Conservation (phyloP, 164 flowering plant species). For the Umbellularia californica region DNA sequence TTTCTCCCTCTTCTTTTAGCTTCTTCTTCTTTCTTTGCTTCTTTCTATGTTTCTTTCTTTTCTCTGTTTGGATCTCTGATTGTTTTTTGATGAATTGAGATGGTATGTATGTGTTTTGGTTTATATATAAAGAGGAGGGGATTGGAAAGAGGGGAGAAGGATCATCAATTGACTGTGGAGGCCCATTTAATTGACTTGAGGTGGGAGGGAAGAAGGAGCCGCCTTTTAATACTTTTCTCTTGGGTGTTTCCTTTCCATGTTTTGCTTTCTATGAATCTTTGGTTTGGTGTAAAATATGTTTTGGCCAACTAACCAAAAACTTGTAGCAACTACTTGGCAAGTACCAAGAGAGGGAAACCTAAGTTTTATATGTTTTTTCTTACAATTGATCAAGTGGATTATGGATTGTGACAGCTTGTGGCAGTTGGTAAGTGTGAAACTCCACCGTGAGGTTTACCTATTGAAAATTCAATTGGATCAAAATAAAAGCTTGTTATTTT, state of each 20-base stretch:
- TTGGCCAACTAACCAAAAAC: too few relatives aligned
- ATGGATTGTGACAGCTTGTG: too few relatives aligned
- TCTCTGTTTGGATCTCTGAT: not conserved
- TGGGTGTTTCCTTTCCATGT: too few relatives aligned
- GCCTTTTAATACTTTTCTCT: not conserved
- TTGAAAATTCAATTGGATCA: too few relatives aligned
- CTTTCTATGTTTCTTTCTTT: not conserved
- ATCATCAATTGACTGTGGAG: not conserved
- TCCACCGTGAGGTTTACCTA: too few relatives aligned
- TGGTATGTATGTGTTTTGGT: too few relatives aligned
- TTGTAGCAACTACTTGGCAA: not conserved
- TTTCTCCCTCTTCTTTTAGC: not conserved
- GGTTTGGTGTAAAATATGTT: not conserved
- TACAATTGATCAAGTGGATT: too few relatives aligned
- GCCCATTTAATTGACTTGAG: not conserved
- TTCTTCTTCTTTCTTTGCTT: not conserved
- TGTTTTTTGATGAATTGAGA: too few relatives aligned
- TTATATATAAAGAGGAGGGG: not conserved
- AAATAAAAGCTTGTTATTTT: too few relatives aligned
- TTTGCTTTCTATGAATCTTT: not conserved
- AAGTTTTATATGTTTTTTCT: too few relatives aligned
- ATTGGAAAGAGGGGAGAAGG: not conserved
- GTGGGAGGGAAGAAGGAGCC: not conserved
- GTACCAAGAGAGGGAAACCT: too few relatives aligned
- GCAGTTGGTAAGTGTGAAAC: too few relatives aligned